phyloP scores from a whole-genome alignment of 805 yeast species.

The Yamadazyma ubonensis region DNA sequence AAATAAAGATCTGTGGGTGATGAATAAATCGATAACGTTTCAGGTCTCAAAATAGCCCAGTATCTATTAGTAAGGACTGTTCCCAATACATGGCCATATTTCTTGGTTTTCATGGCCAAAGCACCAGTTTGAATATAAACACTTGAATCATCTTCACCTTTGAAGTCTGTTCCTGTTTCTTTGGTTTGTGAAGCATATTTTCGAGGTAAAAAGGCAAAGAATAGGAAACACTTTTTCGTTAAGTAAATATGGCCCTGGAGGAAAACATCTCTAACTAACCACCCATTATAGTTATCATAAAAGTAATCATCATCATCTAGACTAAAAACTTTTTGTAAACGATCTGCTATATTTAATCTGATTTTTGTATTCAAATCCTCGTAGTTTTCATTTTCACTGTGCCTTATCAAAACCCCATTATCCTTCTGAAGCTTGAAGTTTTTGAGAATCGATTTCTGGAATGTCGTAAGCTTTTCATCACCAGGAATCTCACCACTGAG shows the following conservation, averaged over 20 bases:
- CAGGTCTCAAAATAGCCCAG: conserved; percentile 79
- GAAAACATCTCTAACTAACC: conserved; percentile 80
- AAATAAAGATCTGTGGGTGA: conserved; percentile 81
- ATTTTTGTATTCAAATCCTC: conserved; percentile 16
- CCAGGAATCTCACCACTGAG: neutral
- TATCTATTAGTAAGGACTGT: conserved; percentile 48
- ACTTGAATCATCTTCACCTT: conserved; percentile 24
- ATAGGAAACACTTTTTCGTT: conserved; percentile 62
- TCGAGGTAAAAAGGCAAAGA: conserved; percentile 73
- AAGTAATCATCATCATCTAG: conserved; percentile 57
- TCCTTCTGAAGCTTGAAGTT: conserved; percentile 19
- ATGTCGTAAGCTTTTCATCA: conserved; percentile 8
- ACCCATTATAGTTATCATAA: conserved; percentile 63
- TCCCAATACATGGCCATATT: conserved; percentile 37
- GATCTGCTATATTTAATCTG: conserved; percentile 31
- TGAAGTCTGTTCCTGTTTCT: conserved; percentile 3
- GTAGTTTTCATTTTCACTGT: conserved; percentile 10
- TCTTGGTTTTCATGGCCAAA: conserved; percentile 37
- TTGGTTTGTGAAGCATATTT: conserved; percentile 9
- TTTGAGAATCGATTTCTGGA: conserved; percentile 22
- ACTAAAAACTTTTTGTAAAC: conserved; percentile 37
- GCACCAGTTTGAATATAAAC: conserved; percentile 34
- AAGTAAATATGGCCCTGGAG: conserved; percentile 83
- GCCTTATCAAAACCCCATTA: conserved; percentile 9
- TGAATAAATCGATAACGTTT: conserved; percentile 64